Base-by-base conservation (phyloP, 306 rosid species). In the Arachis stenosperma region DNA sequence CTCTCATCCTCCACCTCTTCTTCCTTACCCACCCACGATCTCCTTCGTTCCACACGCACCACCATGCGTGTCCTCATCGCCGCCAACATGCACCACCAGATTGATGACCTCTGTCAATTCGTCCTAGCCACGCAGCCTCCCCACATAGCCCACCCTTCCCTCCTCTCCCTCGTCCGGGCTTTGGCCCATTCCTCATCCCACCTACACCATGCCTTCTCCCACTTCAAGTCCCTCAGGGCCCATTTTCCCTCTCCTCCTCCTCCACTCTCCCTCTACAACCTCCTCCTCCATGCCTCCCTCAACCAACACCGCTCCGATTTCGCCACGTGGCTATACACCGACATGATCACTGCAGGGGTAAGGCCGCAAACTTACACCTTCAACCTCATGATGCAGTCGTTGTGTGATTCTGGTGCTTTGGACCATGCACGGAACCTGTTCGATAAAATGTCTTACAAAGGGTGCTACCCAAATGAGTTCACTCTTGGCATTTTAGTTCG, bases 371-470 rank as follows among this genome's bases (percentile, higher is more conserved):
- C 97, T 5, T 91, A 79, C 53, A 89, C 98, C 27, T 93, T 91
- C 61, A 91, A 93, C 70, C 84, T 93, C 62, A 64, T 93, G 78
- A 81, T 93, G 6, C 47, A 75, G 2, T 83, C 88, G 0, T 15
- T 91, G 0, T 91, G 96, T 61, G 90, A 88, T 6, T 85, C 84
- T 0, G 87, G 90, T 4, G 71, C 69, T 30, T 53, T 93, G 58
- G 89, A 80, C 15, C 81, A 79, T 48, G 97, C 98, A 2, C 82
- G 79, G 29, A 72, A 88, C 56, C 80, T 89, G 90, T 93, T 89
- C 52, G 97, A 89, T 73, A 90, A 79, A 91, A 93, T 93, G 94
- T 74, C 84, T 83, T 84, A 73, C 0, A 93, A 89, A 66, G 97
- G 97, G 14, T 93, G 96, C 80, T 48, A 8, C 15, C 97, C 91